Conservation (phyloP, 371 early-diverging fungal species). For the Spiromyces aspiralis region DNA sequence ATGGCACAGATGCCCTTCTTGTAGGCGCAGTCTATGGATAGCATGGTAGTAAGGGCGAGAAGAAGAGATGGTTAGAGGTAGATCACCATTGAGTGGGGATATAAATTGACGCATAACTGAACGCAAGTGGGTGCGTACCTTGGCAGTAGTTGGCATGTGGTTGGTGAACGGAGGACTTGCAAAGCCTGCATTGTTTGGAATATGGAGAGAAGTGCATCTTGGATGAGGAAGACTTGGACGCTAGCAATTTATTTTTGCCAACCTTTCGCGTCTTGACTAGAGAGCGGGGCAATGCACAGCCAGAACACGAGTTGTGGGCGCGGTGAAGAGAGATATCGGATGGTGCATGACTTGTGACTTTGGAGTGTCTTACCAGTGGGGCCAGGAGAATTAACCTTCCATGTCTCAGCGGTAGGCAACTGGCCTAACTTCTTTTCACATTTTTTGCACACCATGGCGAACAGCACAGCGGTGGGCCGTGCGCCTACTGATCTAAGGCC, state of each 20-base stretch:
- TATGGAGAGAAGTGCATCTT: constrained; percentile 1
- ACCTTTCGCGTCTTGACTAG: constrained; percentile 14
- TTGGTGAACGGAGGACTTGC: constrained; percentile 25
- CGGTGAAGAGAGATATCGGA: neutral
- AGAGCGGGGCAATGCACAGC: neutral
- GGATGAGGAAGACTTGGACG: neutral
- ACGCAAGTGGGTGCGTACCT: neutral
- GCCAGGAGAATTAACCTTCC: constrained; percentile 23
- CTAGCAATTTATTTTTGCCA: constrained; percentile 30
- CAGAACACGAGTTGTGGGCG: neutral
- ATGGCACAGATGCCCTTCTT: constrained; percentile 35
- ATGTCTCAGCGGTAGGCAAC: constrained; percentile 18
- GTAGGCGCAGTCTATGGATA: constrained; percentile 29
- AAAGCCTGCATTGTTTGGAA: constrained; percentile 21
- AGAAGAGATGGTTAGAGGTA: neutral
- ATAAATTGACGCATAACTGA: neutral
- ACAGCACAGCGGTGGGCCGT: too few species aligned
- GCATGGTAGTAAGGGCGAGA: neutral
- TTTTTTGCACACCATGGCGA: neutral
- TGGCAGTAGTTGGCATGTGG: constrained; percentile 26
- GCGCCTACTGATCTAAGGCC: too few species aligned
- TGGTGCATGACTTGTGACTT: neutral
- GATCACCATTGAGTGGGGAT: neutral
- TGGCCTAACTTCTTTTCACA: constrained; percentile 28
- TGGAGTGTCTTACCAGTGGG: constrained; percentile 2